A percentile compares a stretch with the other conserved stretches of the same genome.
phyloP scores from a whole-genome alignment of 192 early-diverging fungal genomes.

The Phlyctochytrium bullatum region DNA sequence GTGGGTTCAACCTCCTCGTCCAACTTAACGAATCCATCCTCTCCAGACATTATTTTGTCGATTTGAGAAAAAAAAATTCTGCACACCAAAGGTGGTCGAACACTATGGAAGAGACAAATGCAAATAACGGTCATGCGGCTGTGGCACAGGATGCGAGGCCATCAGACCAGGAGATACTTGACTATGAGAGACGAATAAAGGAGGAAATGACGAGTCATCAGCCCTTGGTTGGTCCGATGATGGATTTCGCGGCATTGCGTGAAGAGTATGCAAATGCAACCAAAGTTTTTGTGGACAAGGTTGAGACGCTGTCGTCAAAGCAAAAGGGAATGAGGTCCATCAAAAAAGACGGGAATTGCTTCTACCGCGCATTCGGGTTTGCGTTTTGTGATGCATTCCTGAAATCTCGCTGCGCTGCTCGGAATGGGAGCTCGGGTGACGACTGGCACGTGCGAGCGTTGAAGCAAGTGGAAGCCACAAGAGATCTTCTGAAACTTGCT shows the following conservation, averaged over 20 bases:
- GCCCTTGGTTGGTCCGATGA: conserved; percentile 32
- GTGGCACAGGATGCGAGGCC: conserved; percentile 26
- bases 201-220: conserved; percentile 27
- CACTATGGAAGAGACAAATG: no score
- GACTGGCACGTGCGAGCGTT: conserved; percentile 24
- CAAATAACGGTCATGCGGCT: no score
- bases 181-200: conserved; percentile 37
- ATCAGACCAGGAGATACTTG: conserved; percentile 48
- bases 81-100: no score
- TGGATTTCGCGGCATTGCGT: conserved; percentile 29
- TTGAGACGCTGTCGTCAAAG: background rate
- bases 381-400: conserved; percentile 40
- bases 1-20: no score
- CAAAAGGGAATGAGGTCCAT: conserved; percentile 23
- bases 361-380: conserved; percentile 53
- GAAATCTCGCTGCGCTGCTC: no score
- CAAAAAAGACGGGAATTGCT: conserved; percentile 56
- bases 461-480: conserved; percentile 13
- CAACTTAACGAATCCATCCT: no score
- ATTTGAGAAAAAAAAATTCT: no score
- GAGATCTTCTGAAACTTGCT: conserved; percentile 18
- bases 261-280: conserved; percentile 15
- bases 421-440: background rate
- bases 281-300: background rate
- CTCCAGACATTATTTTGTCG: no score